Evolutionary conservation across 108 stramenopile genomes (phyloP).

Genomic region (Nitzschia sp.): DNA sequence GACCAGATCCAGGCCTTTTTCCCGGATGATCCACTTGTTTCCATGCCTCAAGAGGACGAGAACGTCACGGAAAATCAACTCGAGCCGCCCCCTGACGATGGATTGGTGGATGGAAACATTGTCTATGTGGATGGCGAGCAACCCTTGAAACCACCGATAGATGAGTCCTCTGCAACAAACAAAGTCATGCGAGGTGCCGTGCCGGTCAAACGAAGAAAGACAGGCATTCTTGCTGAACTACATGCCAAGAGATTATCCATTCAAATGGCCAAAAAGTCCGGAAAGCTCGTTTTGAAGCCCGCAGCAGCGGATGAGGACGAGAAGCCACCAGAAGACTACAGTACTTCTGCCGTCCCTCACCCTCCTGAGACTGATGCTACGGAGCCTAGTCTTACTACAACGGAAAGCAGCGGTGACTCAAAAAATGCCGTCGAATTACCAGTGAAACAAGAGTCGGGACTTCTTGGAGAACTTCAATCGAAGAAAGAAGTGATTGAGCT

Average conservation of each 20-base stretch:
- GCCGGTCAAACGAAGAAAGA: not conserved
- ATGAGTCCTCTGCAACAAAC: not conserved
- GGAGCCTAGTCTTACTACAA: not conserved
- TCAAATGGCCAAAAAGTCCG: not conserved
- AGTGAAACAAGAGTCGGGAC: not conserved
- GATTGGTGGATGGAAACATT: no score
- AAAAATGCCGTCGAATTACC: not conserved
- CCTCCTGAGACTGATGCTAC: not conserved
- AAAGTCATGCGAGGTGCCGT: not conserved
- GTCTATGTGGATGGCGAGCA: not conserved
- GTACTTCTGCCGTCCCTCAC: no score
- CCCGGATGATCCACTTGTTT: not conserved
- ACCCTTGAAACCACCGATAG: not conserved
- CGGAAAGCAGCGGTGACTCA: not conserved
- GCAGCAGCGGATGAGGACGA: not conserved
- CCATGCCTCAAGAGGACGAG: not conserved
- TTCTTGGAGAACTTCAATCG: not conserved
- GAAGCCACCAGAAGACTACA: no score
- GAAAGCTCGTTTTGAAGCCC: not conserved
- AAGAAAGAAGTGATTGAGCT: not conserved
- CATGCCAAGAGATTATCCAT: not conserved
- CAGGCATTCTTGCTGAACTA: not conserved
- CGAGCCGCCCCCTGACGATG: not conserved
- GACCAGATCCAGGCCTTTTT: not conserved
- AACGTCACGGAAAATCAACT: not conserved